These are phyloP conservation scores for Phycomyces nitens DNA, from an alignment of 192 early-diverging fungal species.

Conservation along the genomic window DNA sequence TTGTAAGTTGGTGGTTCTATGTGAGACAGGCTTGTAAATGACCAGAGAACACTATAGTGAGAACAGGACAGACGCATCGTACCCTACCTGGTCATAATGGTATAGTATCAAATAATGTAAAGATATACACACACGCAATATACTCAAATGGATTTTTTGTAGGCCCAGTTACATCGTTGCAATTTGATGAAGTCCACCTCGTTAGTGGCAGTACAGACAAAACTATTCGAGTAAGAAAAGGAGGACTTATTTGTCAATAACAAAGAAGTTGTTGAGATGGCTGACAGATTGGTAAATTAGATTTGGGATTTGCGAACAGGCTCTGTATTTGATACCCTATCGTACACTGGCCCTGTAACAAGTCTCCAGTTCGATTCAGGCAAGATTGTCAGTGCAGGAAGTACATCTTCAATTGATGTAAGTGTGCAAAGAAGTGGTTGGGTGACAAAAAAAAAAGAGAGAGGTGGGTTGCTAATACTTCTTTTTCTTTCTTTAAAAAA, in stretches of 20 bases:
- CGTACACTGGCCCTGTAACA: slow-evolving; percentile 52
- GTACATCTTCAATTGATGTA: slow-evolving; percentile 39
- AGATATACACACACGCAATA: no score
- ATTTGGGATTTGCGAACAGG: slow-evolving; percentile 80
- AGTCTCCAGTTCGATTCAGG: slow-evolving; percentile 50
- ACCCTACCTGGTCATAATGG: slow-evolving; percentile 63
- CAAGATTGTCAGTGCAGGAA: slow-evolving; percentile 55
- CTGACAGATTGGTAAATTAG: slow-evolving; percentile 25
- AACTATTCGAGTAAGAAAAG: slow-evolving; percentile 47
- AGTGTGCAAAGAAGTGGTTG: slow-evolving; percentile 3
- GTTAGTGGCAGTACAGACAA: slow-evolving; percentile 69
- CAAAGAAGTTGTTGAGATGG: no score
- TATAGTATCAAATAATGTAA: not conserved
- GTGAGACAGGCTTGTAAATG: no score
- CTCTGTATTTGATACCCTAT: slow-evolving; percentile 52
- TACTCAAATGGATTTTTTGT: no score
- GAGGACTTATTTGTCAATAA: no score
- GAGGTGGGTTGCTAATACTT: no score
- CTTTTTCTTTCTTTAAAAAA: not conserved
- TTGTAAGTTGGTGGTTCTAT: slow-evolving; percentile 39
- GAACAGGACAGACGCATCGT: slow-evolving; percentile 69
- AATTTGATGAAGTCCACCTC: slow-evolving; percentile 68
- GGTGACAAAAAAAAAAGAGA: no score
- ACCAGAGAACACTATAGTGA: no score
- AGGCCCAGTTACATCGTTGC: slow-evolving; percentile 55